Base-by-base conservation (phyloP, 140 eudicot species). In the Senecio squalidus region DNA sequence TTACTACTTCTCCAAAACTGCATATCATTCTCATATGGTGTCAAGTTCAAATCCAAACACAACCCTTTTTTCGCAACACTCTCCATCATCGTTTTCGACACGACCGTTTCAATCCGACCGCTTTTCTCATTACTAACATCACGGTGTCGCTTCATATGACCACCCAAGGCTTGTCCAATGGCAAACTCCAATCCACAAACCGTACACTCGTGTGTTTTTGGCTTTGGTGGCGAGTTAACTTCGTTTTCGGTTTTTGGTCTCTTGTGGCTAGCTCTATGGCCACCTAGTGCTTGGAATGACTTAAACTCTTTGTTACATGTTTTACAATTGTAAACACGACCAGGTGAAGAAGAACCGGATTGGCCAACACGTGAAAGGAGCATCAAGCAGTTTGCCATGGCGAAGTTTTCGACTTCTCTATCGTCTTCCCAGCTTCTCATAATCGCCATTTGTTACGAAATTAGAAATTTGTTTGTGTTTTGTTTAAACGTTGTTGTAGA, bases 131-230 rank as follows among this genome's bases (percentile, higher is more conserved):
- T 48, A 0, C 63, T 56, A 36, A 22, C 33, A 16, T 68, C 74
- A 1, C 82, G 79, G 58, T 81, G 87, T 7, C 81, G 66, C 62
- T 83, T 54, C 84, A 78, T 78, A 60, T 78, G 84, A 20, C 84
- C 84, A 14, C 84, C 84, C 14, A 78, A 66, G 20, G 84, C 84
- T 22, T 79, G 84, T 20, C 84, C 84, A 0, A 70, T 38, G 21
- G 78, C 72, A 49, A 79, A 79, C 48, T 79, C 84, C 39, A 65
- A 55, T 16, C 84, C 84, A 11, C 84, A 79, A 68, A 79, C 47
- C 5, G 84, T 59, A 31, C 84, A 79, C 75, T 65, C 81, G 33
- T 79, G 81, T 3, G 34, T 74, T 59, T 79, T 79, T 1, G 75
- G 75, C 66, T 79, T 79, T 0, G 54, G 20, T 2, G 75, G 77